Conservation (phyloP, 768 basidiomycete genomes). For the Boletus rubescentipes region DNA sequence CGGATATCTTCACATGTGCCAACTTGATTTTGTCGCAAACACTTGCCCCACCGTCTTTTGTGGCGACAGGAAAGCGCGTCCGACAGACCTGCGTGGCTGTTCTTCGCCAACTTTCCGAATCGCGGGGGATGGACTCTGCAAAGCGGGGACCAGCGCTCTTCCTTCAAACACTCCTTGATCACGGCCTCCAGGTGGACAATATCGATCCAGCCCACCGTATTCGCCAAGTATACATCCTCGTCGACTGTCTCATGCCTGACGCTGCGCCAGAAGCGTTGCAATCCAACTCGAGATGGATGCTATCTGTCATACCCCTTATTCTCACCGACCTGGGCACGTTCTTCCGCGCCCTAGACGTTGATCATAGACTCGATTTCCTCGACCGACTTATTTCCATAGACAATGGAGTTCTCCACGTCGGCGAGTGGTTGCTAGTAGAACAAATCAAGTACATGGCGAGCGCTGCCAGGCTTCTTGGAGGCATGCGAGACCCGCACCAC, state of each 20-base stretch:
- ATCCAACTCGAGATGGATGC: conserved; percentile 47
- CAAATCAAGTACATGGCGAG: conserved; percentile 54
- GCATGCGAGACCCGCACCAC: conserved; percentile 34
- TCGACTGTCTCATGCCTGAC: conserved; percentile 57
- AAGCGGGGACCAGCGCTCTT: conserved; percentile 50
- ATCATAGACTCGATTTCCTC: conserved; percentile 53
- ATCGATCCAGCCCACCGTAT: conserved; percentile 60
- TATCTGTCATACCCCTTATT: conserved; percentile 54
- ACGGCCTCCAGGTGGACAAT: conserved; percentile 37
- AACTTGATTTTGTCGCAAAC: conserved; percentile 43
- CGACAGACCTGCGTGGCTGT: conserved; percentile 53
- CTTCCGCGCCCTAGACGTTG: conserved; percentile 54
- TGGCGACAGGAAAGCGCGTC: conserved; percentile 36
- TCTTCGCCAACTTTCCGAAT: conserved; percentile 38
- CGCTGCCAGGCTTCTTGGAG: conserved; percentile 38
- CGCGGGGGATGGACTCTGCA: conserved; percentile 31
- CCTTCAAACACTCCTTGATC: conserved; percentile 55
- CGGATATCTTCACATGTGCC: conserved; percentile 57
- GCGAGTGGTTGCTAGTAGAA: conserved; percentile 67
- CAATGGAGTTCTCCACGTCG: conserved; percentile 22
- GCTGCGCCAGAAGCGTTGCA: conserved; percentile 21
- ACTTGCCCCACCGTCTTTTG: conserved; percentile 28
- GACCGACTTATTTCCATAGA: conserved; percentile 58
- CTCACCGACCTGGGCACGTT: conserved; percentile 56
- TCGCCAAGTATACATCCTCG: conserved; percentile 52